Conservation (phyloP, 768 basidiomycete species). For the Psilocybe azurescens region DNA sequence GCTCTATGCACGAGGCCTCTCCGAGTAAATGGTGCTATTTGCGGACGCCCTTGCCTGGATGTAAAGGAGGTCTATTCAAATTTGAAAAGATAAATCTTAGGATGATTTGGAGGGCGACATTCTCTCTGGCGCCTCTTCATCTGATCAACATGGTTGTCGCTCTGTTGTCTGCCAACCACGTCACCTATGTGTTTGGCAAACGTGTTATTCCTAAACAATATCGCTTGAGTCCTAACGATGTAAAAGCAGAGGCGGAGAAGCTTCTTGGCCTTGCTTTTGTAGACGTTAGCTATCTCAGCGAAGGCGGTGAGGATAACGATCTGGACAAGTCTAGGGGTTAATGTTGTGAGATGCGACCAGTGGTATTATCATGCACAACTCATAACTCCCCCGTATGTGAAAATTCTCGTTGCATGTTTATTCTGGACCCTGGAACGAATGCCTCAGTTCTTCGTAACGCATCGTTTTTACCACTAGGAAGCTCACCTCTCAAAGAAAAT, state of each 20-base stretch:
- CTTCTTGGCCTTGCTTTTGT: constrained; percentile 21
- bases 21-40: constrained; percentile 65
- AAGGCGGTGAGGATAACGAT: neutral
- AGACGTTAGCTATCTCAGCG: neutral
- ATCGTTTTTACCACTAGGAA: too few species aligned
- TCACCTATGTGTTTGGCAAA: constrained; percentile 65
- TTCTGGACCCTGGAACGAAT: too few species aligned
- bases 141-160: constrained; percentile 62
- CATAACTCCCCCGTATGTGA: too few species aligned
- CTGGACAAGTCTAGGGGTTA: neutral
- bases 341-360: too few species aligned
- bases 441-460: too few species aligned
- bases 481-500: too few species aligned
- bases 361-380: too few species aligned
- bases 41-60: constrained; percentile 67
- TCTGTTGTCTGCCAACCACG: constrained; percentile 73
- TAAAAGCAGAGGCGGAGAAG: constrained; percentile 44
- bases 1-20: constrained; percentile 61
- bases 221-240: constrained; percentile 54
- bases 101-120: constrained; percentile 54
- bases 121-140: constrained; percentile 64
- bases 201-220: constrained; percentile 67
- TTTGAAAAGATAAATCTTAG: constrained; percentile 57
- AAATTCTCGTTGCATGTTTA: too few species aligned
- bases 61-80: constrained; percentile 60